Evolutionary conservation across 306 rosid species (phyloP), one percentile per base, ranked within the genome.

Genomic region (Calophaca sinica): DNA sequence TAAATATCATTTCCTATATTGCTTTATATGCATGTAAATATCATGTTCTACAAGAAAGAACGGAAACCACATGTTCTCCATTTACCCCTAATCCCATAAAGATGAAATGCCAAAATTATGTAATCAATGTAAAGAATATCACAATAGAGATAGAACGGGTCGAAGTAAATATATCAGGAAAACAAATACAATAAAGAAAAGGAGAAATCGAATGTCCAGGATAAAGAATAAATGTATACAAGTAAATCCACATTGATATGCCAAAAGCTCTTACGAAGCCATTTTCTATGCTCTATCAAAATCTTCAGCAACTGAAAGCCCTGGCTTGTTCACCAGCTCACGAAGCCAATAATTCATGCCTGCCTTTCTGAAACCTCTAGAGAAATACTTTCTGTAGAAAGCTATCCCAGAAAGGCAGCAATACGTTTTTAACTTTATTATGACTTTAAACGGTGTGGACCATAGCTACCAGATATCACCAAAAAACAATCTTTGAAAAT

Each of bases 261-360:
- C 52, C 75, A 48, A 72, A 76, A 61, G 66, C 80, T 75, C 74
- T 68, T 51, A 14, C 51, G 73, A 50, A 68, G 72, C 62, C 64
- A 49, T 81, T 78, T 79, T 50, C 83, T 78, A 78, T 35, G 64
- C 81, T 72, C 78, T 69, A 66, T 75, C 90, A 79, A 80, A 85
- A 88, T 88, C 84, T 84, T 67, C 84, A 76, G 85, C 80, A 78
- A 79, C 82, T 52, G 76, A 36, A 74, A 71, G 69, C 63, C 49
- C 42, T 48, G 76, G 81, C 74, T 78, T 73, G 77, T 64, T 78
- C 64, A 77, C 73, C 82, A 72, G 75, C 74, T 76, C 82, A 83
- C 52, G 73, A 70, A 72, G 79, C 72, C 68, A 58, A 81, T 79
- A 78, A 67, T 72, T 68, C 79, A 75, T 76, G 76, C 80, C 85